A percentile compares a stretch with the other conserved stretches of the same genome.
Conservation (phyloP, 2,329 filamentous ascomycete species). For the Penicillium sp. region DNA sequence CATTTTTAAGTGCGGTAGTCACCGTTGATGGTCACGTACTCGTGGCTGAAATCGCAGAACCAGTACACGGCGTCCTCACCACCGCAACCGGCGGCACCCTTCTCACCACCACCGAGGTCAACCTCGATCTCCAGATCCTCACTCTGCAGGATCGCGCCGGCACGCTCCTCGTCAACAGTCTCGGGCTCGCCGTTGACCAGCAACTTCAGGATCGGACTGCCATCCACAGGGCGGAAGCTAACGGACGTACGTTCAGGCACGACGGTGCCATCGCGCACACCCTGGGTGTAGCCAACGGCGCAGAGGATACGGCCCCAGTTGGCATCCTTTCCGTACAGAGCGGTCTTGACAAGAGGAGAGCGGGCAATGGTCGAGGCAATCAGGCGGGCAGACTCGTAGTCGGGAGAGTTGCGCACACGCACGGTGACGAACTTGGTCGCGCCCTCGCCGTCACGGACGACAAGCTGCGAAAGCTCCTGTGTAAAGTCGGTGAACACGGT, state of each 20-base stretch:
- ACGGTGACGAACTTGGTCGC: slow-evolving; percentile 98
- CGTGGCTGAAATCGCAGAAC: slow-evolving; percentile 68
- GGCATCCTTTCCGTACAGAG: slow-evolving; percentile 92
- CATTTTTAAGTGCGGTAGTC: slow-evolving; percentile 59
- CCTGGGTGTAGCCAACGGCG: slow-evolving; percentile 76
- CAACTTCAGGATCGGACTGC: slow-evolving; percentile 56
- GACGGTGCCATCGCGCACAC: slow-evolving; percentile 46
- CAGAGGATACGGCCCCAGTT: slow-evolving; percentile 98
- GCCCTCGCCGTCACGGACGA: slow-evolving; percentile 94
- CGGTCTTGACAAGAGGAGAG: slow-evolving; percentile 94
- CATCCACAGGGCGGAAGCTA: slow-evolving; percentile 60
- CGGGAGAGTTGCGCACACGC: slow-evolving; percentile 70
- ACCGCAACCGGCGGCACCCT: slow-evolving; percentile 40
- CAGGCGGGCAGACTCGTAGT: slow-evolving; percentile 68
- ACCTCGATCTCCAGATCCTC: slow-evolving; percentile 64
- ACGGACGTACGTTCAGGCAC: slow-evolving; percentile 58
- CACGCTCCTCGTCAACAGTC: slow-evolving; percentile 59
- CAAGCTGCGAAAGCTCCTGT: slow-evolving; percentile 80
- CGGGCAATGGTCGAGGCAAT: slow-evolving; percentile 86
- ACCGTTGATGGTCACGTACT: slow-evolving; percentile 68
- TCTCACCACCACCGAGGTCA: slow-evolving; percentile 53
- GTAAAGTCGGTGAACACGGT: slow-evolving; percentile 73
- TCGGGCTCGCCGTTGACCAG: slow-evolving; percentile 63
- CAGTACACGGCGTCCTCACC: slow-evolving; percentile 58
- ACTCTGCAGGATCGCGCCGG: slow-evolving; percentile 58